These are phyloP conservation scores for Cubamyces lactineus DNA, from an alignment of 768 basidiomycete genomes.

Conservation along the genomic window DNA sequence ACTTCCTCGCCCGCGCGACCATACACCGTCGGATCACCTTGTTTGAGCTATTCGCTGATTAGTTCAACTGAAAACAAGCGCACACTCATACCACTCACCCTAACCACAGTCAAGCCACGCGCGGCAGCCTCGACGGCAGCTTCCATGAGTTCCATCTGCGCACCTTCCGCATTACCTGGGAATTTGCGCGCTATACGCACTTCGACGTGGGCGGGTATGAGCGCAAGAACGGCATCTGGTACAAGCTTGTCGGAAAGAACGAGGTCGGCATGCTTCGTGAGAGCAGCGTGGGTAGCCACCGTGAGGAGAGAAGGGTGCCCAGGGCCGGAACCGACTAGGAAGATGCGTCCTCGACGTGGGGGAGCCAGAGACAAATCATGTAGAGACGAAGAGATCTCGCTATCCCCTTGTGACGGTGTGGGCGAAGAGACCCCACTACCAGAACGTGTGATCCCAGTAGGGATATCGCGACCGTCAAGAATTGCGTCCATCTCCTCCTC, in stretches of 20 bases:
- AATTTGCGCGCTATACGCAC: conserved; percentile 95
- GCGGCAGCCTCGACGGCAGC: conserved; percentile 82
- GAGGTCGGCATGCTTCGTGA: conserved; percentile 80
- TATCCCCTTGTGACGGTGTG: neutral
- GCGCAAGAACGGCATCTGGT: conserved; percentile 79
- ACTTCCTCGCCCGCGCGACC: conserved; percentile 95
- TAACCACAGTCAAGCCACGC: conserved; percentile 82
- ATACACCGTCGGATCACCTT: conserved; percentile 96
- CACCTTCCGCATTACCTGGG: conserved; percentile 95
- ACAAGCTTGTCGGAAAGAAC: conserved; percentile 98
- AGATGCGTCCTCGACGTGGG: conserved; percentile 63
- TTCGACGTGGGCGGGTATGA: conserved; percentile 74
- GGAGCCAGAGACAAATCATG: conserved; percentile 31
- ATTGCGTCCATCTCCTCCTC: conserved; percentile 69
- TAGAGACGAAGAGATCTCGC: conserved; percentile 31
- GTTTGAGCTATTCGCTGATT: conserved; percentile 70
- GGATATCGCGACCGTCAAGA: conserved; percentile 44
- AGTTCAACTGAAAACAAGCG: neutral
- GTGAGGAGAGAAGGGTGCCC: conserved; percentile 95
- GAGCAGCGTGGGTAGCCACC: conserved; percentile 76
- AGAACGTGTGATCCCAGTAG: conserved; percentile 9
- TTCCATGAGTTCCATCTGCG: conserved; percentile 94
- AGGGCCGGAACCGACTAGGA: conserved; percentile 93
- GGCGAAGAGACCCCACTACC: conserved; percentile 27
- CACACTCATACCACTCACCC: conserved; percentile 52